Percentiles rank a stretch among this genome's conserved stretches.
Conservation (phyloP, 164 flowering plant species). For the Aristolochia californica region DNA sequence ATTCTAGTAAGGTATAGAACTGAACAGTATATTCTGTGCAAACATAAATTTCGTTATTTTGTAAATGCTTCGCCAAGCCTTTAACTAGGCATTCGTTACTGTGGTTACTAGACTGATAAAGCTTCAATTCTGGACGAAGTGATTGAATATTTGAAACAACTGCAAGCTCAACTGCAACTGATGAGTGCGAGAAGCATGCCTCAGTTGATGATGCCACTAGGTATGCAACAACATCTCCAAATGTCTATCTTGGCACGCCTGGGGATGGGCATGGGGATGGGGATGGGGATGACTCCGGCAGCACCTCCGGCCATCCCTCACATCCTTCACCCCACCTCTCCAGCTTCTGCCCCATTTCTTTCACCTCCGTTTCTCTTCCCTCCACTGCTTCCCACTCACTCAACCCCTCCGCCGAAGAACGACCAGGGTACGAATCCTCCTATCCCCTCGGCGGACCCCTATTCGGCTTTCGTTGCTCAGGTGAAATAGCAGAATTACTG, state of each 20-base stretch:
- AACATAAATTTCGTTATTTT: not conserved
- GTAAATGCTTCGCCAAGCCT: not conserved
- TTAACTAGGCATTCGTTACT: not conserved
- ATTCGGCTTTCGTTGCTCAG: constrained; percentile 27
- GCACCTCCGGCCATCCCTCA: constrained; percentile 17
- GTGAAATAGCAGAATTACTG: constrained; percentile 8
- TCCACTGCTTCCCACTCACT: constrained; percentile 11
- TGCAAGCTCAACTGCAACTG: constrained; percentile 56
- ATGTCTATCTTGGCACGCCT: constrained; percentile 28
- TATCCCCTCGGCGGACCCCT: constrained; percentile 27
- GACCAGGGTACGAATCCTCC: constrained; percentile 10
- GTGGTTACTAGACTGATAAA: constrained; percentile 44
- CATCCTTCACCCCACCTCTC: constrained; percentile 13
- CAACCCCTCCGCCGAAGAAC: constrained; percentile 10
- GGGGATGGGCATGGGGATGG: constrained; percentile 37
- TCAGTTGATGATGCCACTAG: constrained; percentile 48
- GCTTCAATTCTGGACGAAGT: constrained; percentile 69
- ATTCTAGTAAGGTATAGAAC: constrained; percentile 42
- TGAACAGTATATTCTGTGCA: too few relatives aligned
- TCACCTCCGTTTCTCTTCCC: constrained; percentile 26
- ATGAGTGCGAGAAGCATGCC: constrained; percentile 40
- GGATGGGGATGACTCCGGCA: constrained; percentile 7
- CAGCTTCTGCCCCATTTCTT: constrained; percentile 16
- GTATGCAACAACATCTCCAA: constrained; percentile 37
- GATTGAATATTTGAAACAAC: constrained; percentile 53